These are phyloP conservation scores for Tripidium arundinaceum DNA, from an alignment of 202 grass and related monocot species.

Conservation along the genomic window DNA sequence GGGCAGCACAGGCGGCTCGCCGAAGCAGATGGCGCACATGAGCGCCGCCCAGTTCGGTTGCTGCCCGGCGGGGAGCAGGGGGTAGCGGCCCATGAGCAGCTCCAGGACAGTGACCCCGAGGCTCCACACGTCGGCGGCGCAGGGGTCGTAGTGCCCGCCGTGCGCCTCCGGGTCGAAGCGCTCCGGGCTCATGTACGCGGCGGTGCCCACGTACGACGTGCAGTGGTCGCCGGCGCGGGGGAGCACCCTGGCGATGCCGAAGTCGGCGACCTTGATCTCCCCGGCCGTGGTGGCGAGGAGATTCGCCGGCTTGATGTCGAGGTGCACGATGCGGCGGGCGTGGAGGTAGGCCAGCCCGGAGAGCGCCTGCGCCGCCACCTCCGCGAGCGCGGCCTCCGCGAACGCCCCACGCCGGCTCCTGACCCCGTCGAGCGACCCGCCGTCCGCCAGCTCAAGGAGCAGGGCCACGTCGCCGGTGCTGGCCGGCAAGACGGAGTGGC, in stretches of 20 bases:
- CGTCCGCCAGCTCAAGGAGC: constrained; percentile 64
- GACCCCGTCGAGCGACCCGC: constrained; percentile 61
- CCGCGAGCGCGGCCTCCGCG: constrained; percentile 62
- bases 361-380: constrained; percentile 53
- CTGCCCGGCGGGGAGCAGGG: constrained; percentile 69
- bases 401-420: constrained; percentile 29
- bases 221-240: constrained; percentile 48
- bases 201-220: constrained; percentile 52
- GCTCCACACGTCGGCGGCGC: constrained; percentile 75
- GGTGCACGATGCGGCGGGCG: constrained; percentile 65
- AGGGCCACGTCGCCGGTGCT: constrained; percentile 41
- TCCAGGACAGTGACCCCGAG: constrained; percentile 66
- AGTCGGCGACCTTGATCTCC: constrained; percentile 77
- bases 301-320: constrained; percentile 70
- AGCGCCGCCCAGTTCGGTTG: constrained; percentile 65
- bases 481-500: constrained; percentile 35
- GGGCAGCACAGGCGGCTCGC: constrained; percentile 17
- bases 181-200: constrained; percentile 93
- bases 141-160: constrained; percentile 61
- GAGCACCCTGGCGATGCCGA: constrained; percentile 70
- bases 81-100: constrained; percentile 69
- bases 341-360: constrained; percentile 58
- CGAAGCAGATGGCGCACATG: constrained; percentile 89
- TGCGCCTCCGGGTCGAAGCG: constrained; percentile 73
- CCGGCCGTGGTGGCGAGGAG: constrained; percentile 48